Evolutionary conservation across 306 rosid species (phyloP).

Genomic region (Rosa rugosa): DNA sequence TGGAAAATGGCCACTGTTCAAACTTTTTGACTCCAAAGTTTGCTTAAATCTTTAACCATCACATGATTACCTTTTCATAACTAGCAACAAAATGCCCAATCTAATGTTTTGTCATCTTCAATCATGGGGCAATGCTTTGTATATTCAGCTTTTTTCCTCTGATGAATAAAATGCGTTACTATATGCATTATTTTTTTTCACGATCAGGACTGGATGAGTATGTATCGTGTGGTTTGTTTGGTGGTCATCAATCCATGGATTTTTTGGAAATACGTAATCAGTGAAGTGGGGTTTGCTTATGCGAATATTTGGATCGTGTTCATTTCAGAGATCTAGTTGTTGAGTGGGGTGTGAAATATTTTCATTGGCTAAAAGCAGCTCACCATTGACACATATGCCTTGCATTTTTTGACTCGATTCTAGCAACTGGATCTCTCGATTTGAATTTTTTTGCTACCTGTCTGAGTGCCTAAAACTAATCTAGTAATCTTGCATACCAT

Average conservation of each 20-base stretch:
- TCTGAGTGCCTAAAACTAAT: neutral
- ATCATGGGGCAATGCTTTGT: neutral
- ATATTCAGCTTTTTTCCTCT: neutral
- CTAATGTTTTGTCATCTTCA: neutral
- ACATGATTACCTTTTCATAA: neutral
- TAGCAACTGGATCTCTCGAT: neutral
- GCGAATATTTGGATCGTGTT: neutral
- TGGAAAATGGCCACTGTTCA: neutral
- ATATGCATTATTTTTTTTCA: neutral
- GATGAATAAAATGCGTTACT: neutral
- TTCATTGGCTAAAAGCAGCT: neutral
- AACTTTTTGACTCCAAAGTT: neutral
- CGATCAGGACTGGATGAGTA: neutral
- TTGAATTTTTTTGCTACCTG: constrained; percentile 27
- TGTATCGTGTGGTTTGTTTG: neutral
- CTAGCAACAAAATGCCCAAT: neutral
- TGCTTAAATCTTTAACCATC: neutral
- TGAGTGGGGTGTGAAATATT: neutral
- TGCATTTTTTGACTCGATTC: neutral
- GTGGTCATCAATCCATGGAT: neutral
- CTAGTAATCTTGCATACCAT: neutral
- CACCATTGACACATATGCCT: neutral
- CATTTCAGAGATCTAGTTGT: neutral
- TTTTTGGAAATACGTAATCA: neutral
- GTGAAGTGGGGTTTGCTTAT: neutral